These are phyloP conservation scores for Rosellinia necatrix DNA, from an alignment of 2,329 filamentous ascomycete species.

Conservation along the genomic window DNA sequence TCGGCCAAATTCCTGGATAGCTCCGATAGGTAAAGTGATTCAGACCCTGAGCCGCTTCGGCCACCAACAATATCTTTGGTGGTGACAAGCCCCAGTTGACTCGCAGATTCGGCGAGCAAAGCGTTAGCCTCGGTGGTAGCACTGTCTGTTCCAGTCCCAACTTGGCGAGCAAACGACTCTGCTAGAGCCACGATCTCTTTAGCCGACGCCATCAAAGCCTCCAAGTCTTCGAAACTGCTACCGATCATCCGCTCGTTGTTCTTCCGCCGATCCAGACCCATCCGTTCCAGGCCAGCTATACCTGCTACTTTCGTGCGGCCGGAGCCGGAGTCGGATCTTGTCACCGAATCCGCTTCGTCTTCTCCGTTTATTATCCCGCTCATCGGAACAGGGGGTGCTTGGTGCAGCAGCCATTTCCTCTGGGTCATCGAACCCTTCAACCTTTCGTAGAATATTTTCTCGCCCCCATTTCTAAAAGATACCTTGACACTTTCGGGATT, in stretches of 20 bases:
- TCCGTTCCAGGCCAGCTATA: constrained; percentile 88
- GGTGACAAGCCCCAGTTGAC: constrained; percentile 84
- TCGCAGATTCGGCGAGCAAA: constrained; percentile 79
- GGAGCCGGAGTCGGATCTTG: constrained; percentile 32
- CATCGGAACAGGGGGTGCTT: constrained; percentile 84
- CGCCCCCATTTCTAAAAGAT: constrained; percentile 87
- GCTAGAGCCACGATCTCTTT: constrained; percentile 95
- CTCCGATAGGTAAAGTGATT: constrained; percentile 88
- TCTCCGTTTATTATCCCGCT: constrained; percentile 49
- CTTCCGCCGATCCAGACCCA: constrained; percentile 81
- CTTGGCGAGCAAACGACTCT: constrained; percentile 79
- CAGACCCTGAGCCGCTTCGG: constrained; percentile 65
- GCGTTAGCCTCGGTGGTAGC: constrained; percentile 71
- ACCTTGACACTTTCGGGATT: constrained; percentile 81
- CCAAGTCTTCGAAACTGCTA: constrained; percentile 91
- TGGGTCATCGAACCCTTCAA: constrained; percentile 88
- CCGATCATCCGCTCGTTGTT: constrained; percentile 95
- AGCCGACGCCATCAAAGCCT: constrained; percentile 95
- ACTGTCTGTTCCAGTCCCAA: constrained; percentile 58
- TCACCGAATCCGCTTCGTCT: constrained; percentile 40
- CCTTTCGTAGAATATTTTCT: constrained; percentile 86
- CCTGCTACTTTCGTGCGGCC: constrained; percentile 69
- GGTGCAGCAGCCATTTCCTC: constrained; percentile 91
- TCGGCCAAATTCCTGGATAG: constrained; percentile 84
- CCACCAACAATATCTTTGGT: constrained; percentile 91